These are phyloP conservation scores for Micromonas commoda DNA, from an alignment of 139 green algal species.

Conservation along the genomic window DNA sequence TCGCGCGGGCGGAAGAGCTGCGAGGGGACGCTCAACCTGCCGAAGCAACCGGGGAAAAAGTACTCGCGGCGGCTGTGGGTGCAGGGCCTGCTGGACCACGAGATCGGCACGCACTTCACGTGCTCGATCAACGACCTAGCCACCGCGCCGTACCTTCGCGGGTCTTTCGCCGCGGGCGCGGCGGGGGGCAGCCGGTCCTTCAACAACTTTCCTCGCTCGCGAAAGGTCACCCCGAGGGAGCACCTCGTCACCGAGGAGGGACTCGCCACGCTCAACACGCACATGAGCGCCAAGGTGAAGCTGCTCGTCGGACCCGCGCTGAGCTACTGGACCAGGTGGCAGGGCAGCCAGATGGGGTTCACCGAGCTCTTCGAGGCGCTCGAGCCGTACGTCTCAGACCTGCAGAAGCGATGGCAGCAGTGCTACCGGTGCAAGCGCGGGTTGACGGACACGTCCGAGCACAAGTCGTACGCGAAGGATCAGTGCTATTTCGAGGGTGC, in stretches of 20 bases:
- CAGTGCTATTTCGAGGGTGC: background rate
- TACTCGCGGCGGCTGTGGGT: background rate
- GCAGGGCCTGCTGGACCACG: background rate
- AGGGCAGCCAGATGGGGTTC: background rate
- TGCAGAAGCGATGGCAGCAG: background rate
- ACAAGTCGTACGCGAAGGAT: background rate
- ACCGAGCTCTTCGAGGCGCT: background rate
- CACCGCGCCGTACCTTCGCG: background rate
- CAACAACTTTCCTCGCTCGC: no score
- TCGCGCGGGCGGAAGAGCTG: background rate
- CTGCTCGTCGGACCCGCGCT: background rate
- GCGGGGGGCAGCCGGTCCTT: no score
- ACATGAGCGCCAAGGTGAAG: background rate
- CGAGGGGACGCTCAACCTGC: background rate
- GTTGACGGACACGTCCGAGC: background rate
- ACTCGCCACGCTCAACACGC: background rate
- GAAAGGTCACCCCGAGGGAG: background rate
- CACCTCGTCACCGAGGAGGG: background rate
- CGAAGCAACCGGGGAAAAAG: background rate
- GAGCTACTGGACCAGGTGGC: background rate
- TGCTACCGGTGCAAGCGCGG: background rate
- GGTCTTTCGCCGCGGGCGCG: background rate
- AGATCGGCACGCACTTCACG: background rate
- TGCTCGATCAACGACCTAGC: background rate
- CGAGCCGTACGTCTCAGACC: background rate